Percentiles rank a stretch among this genome's conserved stretches.
These are phyloP conservation scores for Torrubiellomyces zombiae DNA, from an alignment of 2,329 filamentous ascomycete species.

Conservation along the genomic window DNA sequence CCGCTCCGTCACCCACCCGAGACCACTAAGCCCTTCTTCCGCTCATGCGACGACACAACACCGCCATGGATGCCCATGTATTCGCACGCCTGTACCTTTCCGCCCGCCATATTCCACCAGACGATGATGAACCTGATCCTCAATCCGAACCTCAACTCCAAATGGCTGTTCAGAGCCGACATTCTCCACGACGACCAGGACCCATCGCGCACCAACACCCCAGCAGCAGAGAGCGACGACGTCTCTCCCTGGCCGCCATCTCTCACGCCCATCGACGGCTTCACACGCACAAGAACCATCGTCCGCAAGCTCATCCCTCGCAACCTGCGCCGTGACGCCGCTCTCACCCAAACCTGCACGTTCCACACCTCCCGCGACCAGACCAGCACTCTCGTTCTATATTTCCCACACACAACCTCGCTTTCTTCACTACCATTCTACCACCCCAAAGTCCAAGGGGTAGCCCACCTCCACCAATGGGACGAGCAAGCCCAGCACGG, in stretches of 20 bases:
- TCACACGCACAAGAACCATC: too few species aligned
- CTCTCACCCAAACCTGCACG: slow-evolving; percentile 70
- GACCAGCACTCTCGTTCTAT: slow-evolving; percentile 38
- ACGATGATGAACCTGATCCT: slow-evolving; percentile 60
- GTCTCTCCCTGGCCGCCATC: too few species aligned
- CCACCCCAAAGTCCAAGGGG: slow-evolving; percentile 57
- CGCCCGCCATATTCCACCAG: slow-evolving; percentile 41
- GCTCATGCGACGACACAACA: too few species aligned
- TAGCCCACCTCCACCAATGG: slow-evolving; percentile 64
- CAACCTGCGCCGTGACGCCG: slow-evolving; percentile 58
- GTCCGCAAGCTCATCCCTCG: slow-evolving; percentile 67
- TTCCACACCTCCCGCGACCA: slow-evolving; percentile 32
- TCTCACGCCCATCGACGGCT: too few species aligned
- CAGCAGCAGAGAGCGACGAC: too few species aligned
- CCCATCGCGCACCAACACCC: too few species aligned
- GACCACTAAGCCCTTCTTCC: too few species aligned
- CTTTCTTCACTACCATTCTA: slow-evolving; percentile 65
- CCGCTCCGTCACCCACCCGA: too few species aligned
- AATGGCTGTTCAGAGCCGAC: slow-evolving; percentile 63
- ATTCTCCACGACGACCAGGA: slow-evolving; percentile 39
- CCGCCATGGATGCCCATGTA: slow-evolving; percentile 43
- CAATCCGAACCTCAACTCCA: slow-evolving; percentile 68
- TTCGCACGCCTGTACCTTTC: slow-evolving; percentile 43
- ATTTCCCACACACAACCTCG: slow-evolving; percentile 53
- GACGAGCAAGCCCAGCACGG: slow-evolving; percentile 24